Evolutionary conservation across 305 asterid genomes (phyloP).

Genomic region (Solanum hybrid): DNA sequence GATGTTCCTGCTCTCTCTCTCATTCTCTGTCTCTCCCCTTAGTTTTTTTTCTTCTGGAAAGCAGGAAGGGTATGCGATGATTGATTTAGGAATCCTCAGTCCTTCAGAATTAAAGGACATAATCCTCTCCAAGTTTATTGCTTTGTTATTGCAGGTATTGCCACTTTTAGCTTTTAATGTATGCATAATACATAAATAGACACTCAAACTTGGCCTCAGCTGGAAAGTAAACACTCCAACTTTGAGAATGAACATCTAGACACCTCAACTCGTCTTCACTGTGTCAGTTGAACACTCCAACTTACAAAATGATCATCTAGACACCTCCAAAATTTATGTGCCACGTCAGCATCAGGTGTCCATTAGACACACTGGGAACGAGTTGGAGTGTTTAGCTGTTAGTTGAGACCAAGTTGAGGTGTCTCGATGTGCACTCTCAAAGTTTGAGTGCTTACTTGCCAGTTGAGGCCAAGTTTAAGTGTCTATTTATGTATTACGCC

Average conservation of each 20-base stretch:
- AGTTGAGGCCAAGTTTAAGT: not conserved
- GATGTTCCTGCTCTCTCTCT: not conserved
- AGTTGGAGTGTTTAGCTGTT: not conserved
- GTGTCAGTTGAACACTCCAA: not conserved
- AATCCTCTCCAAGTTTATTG: constrained; percentile 44
- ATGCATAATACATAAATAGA: not conserved
- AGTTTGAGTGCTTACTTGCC: not conserved
- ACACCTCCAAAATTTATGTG: not conserved
- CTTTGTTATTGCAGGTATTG: constrained; percentile 69
- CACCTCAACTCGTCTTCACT: not conserved
- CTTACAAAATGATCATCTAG: not conserved
- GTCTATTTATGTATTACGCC: not conserved
- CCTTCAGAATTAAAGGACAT: constrained; percentile 40
- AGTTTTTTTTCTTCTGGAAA: not conserved
- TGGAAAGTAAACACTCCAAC: not conserved
- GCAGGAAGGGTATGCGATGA: constrained; percentile 80
- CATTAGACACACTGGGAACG: not conserved
- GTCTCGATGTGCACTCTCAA: not conserved
- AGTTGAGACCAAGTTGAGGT: not conserved
- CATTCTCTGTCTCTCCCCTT: not conserved
- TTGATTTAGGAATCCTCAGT: constrained; percentile 44
- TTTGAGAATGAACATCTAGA: not conserved
- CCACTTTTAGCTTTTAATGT: constrained; percentile 6
- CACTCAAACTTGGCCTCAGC: not conserved
- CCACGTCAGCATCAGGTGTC: not conserved